These are phyloP conservation scores for Betula pendula DNA, from an alignment of 306 rosid genomes.

Conservation along the genomic window DNA sequence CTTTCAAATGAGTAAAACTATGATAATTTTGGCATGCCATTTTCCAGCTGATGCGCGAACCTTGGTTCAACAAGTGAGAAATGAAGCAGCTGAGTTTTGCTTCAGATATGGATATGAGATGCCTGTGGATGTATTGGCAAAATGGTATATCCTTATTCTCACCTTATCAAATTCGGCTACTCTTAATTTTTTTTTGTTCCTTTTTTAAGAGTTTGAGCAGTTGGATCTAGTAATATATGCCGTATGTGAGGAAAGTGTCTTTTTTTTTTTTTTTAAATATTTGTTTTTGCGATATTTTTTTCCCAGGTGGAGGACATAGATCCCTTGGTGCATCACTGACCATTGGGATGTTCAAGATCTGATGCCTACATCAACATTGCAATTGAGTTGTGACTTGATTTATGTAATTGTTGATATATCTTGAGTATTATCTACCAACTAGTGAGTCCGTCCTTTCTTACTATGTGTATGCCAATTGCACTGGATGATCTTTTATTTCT, in stretches of 20 bases:
- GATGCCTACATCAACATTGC: conserved; percentile 3
- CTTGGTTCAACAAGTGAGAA: conserved; percentile 94
- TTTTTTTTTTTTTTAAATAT: no score
- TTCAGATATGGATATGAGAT: conserved; percentile 90
- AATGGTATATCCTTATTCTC: conserved; percentile 53
- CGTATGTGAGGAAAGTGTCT: no score
- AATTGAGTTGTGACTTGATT: conserved; percentile 15
- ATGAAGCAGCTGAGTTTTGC: conserved; percentile 98
- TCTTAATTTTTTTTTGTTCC: background rate
- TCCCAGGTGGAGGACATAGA: no score
- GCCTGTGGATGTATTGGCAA: conserved; percentile 88
- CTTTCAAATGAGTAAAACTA: background rate
- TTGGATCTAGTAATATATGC: no score
- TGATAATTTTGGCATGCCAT: conserved; percentile 8
- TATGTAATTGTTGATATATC: conserved; percentile 1
- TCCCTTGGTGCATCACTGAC: no score
- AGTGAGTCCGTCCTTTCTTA: conserved; percentile 7
- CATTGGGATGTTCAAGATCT: conserved; percentile 14
- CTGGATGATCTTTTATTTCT: background rate
- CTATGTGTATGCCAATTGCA: background rate
- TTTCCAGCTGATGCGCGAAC: conserved; percentile 96
- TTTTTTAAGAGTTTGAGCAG: no score
- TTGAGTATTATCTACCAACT: conserved; percentile 16
- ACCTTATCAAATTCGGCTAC: background rate
- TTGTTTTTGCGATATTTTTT: no score